Percentiles rank a stretch among this genome's conserved stretches.
These are phyloP conservation scores for Lunularia cruciata DNA, from an alignment of 225 moss, liverwort and hornwort genomes.

Conservation along the genomic window DNA sequence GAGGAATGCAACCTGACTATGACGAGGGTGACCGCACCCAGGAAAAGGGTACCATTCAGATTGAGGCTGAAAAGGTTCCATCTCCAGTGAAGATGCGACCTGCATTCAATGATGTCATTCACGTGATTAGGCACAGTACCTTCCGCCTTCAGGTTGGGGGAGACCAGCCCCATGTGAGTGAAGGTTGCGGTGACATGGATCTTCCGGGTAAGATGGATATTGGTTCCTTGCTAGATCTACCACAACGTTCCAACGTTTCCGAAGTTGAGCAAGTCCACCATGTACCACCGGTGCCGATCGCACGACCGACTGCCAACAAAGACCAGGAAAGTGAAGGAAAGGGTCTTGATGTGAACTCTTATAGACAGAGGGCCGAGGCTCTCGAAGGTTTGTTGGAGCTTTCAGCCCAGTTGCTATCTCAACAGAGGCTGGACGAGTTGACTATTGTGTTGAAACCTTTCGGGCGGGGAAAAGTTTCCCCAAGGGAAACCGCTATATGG, in stretches of 20 bases:
- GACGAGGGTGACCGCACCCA: constrained; percentile 48
- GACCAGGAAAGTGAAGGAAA: constrained; percentile 54
- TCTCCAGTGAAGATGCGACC: constrained; percentile 59
- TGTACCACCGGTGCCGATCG: constrained; percentile 7
- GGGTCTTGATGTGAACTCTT: constrained; percentile 88
- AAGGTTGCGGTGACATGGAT: constrained; percentile 73
- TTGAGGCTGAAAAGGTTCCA: constrained; percentile 49
- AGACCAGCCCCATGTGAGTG: constrained; percentile 58
- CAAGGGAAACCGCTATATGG: constrained; percentile 83
- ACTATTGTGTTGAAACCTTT: constrained; percentile 94
- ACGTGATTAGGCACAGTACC: constrained; percentile 96
- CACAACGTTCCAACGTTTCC: constrained; percentile 61
- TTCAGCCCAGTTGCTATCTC: constrained; percentile 92
- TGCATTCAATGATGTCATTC: constrained; percentile 95
- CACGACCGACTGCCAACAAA: constrained; percentile 25
- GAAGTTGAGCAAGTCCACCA: constrained; percentile 48
- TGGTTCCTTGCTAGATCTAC: constrained; percentile 81
- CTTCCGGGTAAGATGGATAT: constrained; percentile 92
- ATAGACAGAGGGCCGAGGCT: constrained; percentile 89
- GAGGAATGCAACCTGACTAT: constrained; percentile 40
- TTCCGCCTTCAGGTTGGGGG: constrained; percentile 84
- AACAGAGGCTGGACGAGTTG: constrained; percentile 90
- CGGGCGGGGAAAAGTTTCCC: constrained; percentile 93
- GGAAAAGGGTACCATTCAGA: constrained; percentile 57
- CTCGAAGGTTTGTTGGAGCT: constrained; percentile 92